phyloP scores from a whole-genome alignment of 2,329 filamentous ascomycete species.

The Clonostachys byssicola region DNA sequence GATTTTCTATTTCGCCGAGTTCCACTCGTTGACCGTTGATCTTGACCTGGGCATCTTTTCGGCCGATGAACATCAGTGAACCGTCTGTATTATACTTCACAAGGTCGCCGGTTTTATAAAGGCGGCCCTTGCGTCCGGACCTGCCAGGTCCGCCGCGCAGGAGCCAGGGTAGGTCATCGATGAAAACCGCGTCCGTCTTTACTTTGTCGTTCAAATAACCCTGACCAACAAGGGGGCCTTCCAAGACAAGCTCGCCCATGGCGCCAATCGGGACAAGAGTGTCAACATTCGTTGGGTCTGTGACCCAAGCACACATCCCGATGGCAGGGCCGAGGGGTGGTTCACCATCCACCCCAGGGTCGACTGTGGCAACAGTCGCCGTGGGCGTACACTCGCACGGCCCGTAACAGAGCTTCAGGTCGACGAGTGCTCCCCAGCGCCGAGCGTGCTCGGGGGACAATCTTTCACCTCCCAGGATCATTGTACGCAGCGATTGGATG shows the following conservation, averaged over 20 bases:
- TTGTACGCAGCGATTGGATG: conserved; percentile 5
- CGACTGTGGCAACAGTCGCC: conserved; percentile 22
- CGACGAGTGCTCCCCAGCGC: conserved; percentile 8
- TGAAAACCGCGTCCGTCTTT: conserved; percentile 18
- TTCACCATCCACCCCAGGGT: conserved; percentile 29
- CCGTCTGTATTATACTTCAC: conserved; percentile 34
- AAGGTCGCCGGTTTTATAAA: conserved; percentile 44
- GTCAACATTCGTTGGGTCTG: conserved; percentile 6
- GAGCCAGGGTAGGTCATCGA: conserved; percentile 8
- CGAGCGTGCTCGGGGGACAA: neutral
- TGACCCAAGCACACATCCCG: conserved; percentile 8
- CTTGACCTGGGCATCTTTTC: conserved; percentile 23
- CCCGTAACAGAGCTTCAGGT: conserved; percentile 37
- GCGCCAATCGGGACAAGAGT: conserved; percentile 8
- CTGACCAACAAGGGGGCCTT: conserved; percentile 31
- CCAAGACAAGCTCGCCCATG: conserved; percentile 11
- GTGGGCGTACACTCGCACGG: conserved; percentile 33
- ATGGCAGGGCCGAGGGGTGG: conserved; percentile 4
- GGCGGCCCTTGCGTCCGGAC: conserved; percentile 41
- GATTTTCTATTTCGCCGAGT: conserved; percentile 21
- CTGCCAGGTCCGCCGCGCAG: conserved; percentile 6
- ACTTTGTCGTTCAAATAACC: conserved; percentile 38
- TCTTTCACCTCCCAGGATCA: conserved; percentile 14
- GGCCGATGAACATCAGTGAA: conserved; percentile 30
- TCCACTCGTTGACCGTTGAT: conserved; percentile 25